Evolutionary conservation across 495 filamentous ascomycete species (phyloP).

Genomic region (Astrothelium subdiscretum): DNA sequence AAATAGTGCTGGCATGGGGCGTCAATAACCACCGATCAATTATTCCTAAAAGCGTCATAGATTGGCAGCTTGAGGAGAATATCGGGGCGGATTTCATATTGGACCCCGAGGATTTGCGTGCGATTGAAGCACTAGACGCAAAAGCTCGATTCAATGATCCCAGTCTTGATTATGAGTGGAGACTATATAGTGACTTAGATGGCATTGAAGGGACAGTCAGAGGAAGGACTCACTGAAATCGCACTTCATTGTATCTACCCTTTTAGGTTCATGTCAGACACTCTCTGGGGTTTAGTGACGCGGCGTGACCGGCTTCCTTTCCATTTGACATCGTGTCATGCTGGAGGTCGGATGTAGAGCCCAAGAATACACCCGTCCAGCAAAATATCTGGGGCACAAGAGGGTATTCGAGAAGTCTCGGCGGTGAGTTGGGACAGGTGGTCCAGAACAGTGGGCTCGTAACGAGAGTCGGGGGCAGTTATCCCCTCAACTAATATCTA

Average conservation of each 20-base stretch:
- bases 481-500: neutral
- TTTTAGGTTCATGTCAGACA: neutral
- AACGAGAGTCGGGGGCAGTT: neutral
- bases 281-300: neutral
- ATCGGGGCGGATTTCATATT: slow-evolving; percentile 44
- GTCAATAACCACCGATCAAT: slow-evolving; percentile 7
- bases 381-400: neutral
- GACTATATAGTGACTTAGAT: slow-evolving; percentile 6
- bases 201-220: slow-evolving; percentile 3
- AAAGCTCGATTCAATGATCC: slow-evolving; percentile 46
- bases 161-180: slow-evolving; percentile 16
- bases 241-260: neutral
- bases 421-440: neutral
- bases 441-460: neutral
- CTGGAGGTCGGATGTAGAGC: neutral
- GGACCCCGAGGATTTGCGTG: slow-evolving; percentile 33
- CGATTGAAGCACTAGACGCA: slow-evolving; percentile 36
- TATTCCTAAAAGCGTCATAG: slow-evolving; percentile 9
- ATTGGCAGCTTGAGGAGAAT: slow-evolving; percentile 35
- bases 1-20: slow-evolving; percentile 8
- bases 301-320: neutral
- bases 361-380: neutral
- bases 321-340: neutral
- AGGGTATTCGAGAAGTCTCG: neutral
- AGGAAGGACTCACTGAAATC: slow-evolving; percentile 4